Evolutionary conservation across 768 basidiomycete genomes (phyloP).

Genomic region (Termitomyces eurrhizus): DNA sequence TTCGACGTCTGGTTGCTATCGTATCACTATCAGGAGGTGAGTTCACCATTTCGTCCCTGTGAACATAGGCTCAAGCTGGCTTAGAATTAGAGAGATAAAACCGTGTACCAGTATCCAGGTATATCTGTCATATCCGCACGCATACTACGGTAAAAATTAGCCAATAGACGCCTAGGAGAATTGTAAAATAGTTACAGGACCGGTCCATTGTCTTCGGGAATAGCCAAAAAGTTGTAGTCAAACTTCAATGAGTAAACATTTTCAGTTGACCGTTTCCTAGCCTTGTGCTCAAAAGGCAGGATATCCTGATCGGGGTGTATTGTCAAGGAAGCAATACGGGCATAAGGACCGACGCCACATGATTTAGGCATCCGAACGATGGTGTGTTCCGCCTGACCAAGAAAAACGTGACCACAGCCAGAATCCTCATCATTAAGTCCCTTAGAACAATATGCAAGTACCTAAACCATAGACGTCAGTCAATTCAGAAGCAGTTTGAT

Average conservation of each 20-base stretch:
- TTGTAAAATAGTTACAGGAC: not conserved
- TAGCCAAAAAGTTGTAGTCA: not conserved
- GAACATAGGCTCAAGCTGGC: not conserved
- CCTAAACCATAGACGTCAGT: not conserved
- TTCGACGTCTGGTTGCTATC: not conserved
- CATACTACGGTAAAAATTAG: not conserved
- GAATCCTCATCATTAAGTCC: not conserved
- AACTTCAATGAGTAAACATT: not conserved
- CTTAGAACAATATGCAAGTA: constrained; percentile 1
- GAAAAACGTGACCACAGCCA: constrained; percentile 1
- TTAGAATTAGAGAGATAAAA: not conserved
- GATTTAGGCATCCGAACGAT: not conserved
- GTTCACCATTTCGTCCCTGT: not conserved
- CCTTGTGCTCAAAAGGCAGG: not conserved
- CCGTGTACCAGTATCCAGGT: not conserved
- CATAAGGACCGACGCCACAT: not conserved
- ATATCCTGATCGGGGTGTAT: not conserved
- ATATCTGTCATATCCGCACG: constrained; percentile 4
- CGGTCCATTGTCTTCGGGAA: not conserved
- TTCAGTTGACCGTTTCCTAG: not conserved
- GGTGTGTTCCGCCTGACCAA: not conserved
- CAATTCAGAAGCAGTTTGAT: not conserved
- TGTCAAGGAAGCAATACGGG: not conserved
- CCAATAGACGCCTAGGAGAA: not conserved
- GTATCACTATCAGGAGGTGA: not conserved